These are phyloP conservation scores for Lobulomyces angularis DNA, from an alignment of 192 early-diverging fungal genomes.

Conservation along the genomic window DNA sequence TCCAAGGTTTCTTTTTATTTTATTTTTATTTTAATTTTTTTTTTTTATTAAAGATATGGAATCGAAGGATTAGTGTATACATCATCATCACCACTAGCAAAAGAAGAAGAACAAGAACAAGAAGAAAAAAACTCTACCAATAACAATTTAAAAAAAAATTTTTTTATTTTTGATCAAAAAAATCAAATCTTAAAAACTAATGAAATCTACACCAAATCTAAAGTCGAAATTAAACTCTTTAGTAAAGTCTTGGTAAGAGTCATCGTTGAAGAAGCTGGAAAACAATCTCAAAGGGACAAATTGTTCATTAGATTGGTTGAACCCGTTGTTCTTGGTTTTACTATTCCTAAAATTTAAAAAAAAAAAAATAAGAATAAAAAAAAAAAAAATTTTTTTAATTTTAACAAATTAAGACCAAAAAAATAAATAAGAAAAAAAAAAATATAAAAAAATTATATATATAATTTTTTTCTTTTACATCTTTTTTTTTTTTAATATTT, in stretches of 20 bases:
- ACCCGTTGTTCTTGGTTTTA: slow-evolving; percentile 19
- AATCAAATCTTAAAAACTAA: background rate
- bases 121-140: slow-evolving; percentile 8
- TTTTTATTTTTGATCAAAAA: background rate
- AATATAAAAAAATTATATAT: background rate
- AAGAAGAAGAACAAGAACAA: slow-evolving; percentile 5
- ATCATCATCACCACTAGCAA: slow-evolving; percentile 10
- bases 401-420: no score
- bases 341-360: no score
- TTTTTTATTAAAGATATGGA: slow-evolving; percentile 51
- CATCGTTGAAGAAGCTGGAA: slow-evolving; percentile 38
- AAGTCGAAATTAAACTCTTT: slow-evolving; percentile 59
- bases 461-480: slow-evolving; percentile 1
- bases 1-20: slow-evolving; percentile 42
- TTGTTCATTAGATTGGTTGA: slow-evolving; percentile 32
- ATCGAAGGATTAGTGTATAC: slow-evolving; percentile 89
- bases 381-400: no score
- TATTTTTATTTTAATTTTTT: background rate
- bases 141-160: slow-evolving; percentile 1
- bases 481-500: slow-evolving; percentile 4
- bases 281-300: slow-evolving; percentile 22
- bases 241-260: slow-evolving; percentile 67
- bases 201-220: slow-evolving; percentile 4
- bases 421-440: no score
- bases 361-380: no score